Conservation (phyloP, 1,284 basidiomycete species). For the Chiua sp. region DNA sequence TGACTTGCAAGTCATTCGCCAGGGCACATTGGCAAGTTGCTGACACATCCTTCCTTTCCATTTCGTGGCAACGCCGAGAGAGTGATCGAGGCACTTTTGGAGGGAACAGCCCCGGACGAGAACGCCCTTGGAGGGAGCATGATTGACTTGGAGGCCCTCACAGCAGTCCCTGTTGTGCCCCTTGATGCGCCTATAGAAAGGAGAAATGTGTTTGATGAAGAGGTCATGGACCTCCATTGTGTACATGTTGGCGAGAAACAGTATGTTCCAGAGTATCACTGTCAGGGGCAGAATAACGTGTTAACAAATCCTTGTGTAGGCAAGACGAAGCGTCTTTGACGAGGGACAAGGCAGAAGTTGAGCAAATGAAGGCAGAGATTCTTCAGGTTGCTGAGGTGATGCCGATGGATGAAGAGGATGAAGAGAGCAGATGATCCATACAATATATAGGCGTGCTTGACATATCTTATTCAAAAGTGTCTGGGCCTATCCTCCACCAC, state of each 20-base stretch:
- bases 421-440: slow-evolving; percentile 41
- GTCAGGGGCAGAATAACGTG: slow-evolving; percentile 5
- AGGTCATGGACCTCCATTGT: slow-evolving; percentile 64
- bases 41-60: slow-evolving; percentile 52
- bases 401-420: slow-evolving; percentile 68
- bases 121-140: slow-evolving; percentile 38
- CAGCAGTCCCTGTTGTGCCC: background rate
- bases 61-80: slow-evolving; percentile 59
- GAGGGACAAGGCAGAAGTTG: slow-evolving; percentile 65
- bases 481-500: slow-evolving; percentile 75
- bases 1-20: slow-evolving; percentile 59
- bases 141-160: background rate
- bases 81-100: slow-evolving; percentile 71
- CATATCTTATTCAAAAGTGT: slow-evolving; percentile 57
- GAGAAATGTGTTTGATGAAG: slow-evolving; percentile 75
- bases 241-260: slow-evolving; percentile 74
- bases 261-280: slow-evolving; percentile 44
- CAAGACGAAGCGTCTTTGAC: slow-evolving; percentile 50
- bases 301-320: slow-evolving; percentile 37
- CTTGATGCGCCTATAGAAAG: slow-evolving; percentile 44
- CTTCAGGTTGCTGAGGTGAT: slow-evolving; percentile 77
- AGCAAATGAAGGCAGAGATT: slow-evolving; percentile 82
- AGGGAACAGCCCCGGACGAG: slow-evolving; percentile 63
- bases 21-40: slow-evolving; percentile 60
- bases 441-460: background rate